phyloP scores from a whole-genome alignment of 805 yeast genomes.

The Metschnikowia colocasiae region DNA sequence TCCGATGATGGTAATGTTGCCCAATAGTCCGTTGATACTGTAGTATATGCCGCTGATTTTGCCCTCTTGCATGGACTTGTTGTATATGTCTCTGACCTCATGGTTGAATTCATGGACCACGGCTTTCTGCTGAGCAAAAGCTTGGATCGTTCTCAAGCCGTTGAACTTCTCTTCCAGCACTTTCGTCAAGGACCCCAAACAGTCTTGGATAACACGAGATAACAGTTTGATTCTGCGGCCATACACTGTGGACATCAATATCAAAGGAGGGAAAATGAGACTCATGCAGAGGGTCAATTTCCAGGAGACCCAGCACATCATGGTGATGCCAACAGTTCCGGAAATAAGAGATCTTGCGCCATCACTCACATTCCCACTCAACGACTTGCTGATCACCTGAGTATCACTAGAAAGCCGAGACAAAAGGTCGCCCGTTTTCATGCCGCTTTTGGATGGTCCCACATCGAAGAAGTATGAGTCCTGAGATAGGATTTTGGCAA shows the following conservation, averaged over 20 bases:
- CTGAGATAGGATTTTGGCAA: conserved; percentile 73
- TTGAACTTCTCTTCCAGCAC: conserved; percentile 89
- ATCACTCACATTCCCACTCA: conserved; percentile 86
- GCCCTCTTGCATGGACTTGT: conserved; percentile 78
- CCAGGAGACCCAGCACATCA: conserved; percentile 88
- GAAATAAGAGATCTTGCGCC: conserved; percentile 83
- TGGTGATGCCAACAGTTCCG: conserved; percentile 80
- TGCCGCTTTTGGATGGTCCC: conserved; percentile 46
- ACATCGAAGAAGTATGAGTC: conserved; percentile 88
- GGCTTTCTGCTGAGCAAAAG: conserved; percentile 78
- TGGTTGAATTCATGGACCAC: conserved; percentile 74
- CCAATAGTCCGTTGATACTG: conserved; percentile 79
- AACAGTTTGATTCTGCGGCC: conserved; percentile 74
- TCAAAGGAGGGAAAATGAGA: conserved; percentile 77
- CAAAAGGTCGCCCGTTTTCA: conserved; percentile 86
- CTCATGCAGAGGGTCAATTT: conserved; percentile 80
- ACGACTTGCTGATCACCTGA: conserved; percentile 77
- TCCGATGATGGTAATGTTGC: conserved; percentile 76
- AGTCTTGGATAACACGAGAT: conserved; percentile 74
- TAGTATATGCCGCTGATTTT: conserved; percentile 69
- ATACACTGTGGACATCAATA: conserved; percentile 73
- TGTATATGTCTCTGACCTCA: conserved; percentile 62
- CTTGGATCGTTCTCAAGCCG: conserved; percentile 82
- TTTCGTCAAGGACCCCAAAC: conserved; percentile 80
- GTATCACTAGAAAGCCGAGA: conserved; percentile 87